These are phyloP conservation scores for Hydrangea macrophylla DNA, from an alignment of 148 eudicot species.

Conservation along the genomic window DNA sequence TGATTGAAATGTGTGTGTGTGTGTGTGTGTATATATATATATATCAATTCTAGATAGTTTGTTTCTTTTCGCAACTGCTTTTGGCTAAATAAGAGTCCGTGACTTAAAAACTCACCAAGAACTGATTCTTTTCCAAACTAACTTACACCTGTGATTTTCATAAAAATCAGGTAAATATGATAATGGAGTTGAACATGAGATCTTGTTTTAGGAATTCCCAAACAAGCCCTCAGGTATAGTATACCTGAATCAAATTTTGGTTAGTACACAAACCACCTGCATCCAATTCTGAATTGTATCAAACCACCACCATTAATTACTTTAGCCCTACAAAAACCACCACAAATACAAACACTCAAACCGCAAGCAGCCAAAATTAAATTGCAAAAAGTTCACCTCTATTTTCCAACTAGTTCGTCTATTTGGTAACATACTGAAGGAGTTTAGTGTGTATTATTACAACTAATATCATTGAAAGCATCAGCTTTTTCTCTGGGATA, in stretches of 20 bases:
- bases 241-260: not conserved
- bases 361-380: not conserved
- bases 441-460: slow-evolving; percentile 6
- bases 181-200: slow-evolving; percentile 6
- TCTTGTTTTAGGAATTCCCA: not conserved
- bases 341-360: not conserved
- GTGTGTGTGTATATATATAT: too few relatives aligned
- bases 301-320: not conserved
- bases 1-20: too few relatives aligned
- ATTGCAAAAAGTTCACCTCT: not conserved
- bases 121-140: too few relatives aligned
- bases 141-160: too few relatives aligned
- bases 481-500: not conserved
- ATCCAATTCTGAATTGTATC: not conserved
- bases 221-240: not conserved
- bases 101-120: too few relatives aligned
- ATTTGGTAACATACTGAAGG: not conserved
- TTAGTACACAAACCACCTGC: not conserved
- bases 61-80: too few relatives aligned
- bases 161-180: not conserved
- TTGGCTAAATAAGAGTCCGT: too few relatives aligned
- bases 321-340: not conserved
- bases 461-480: not conserved
- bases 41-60: too few relatives aligned
- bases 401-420: slow-evolving; percentile 1